Evolutionary conservation across 2,329 filamentous ascomycete genomes (phyloP).

Genomic region (Microcera coccophila): DNA sequence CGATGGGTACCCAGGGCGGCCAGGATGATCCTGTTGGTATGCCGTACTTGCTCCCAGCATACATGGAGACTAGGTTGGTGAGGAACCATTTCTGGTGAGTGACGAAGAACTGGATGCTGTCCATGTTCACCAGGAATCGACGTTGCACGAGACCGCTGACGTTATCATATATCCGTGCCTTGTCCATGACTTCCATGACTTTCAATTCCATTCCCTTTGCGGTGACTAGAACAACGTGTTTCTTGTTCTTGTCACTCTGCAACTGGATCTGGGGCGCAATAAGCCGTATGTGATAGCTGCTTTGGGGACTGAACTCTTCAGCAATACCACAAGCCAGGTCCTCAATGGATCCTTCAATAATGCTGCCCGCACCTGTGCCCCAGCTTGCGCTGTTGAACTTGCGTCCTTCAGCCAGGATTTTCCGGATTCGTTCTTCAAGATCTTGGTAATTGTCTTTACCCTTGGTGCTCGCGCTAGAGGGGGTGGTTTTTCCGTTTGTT

Average conservation of each 20-base stretch:
- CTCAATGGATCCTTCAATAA: conserved; percentile 47
- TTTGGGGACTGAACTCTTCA: conserved; percentile 83
- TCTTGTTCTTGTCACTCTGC: conserved; percentile 96
- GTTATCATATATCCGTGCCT: conserved; percentile 82
- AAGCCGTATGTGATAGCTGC: conserved; percentile 88
- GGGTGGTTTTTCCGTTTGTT: conserved; percentile 28
- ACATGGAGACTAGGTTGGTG: conserved; percentile 81
- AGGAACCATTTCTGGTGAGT: conserved; percentile 89
- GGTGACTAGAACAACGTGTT: conserved; percentile 92
- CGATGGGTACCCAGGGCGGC: conserved; percentile 97
- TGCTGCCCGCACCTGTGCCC: conserved; percentile 30
- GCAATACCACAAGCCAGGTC: conserved; percentile 73
- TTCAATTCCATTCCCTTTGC: conserved; percentile 98
- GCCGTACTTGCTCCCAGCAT: conserved; percentile 90
- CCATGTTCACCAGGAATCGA: conserved; percentile 90
- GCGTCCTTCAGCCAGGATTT: conserved; percentile 78
- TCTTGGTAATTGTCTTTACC: conserved; percentile 59
- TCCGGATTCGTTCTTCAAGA: conserved; percentile 79
- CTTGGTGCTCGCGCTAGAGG: conserved; percentile 39
- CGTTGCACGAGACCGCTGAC: conserved; percentile 94
- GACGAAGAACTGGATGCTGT: conserved; percentile 97
- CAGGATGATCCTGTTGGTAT: conserved; percentile 79
- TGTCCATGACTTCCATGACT: conserved; percentile 97
- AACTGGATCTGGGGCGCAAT: conserved; percentile 98
- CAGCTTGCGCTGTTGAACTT: conserved; percentile 60